Evolutionary conservation across 2,329 filamentous ascomycete species (phyloP), one percentile per base, ranked within the genome.

Genomic region (Fusarium zealandicum): DNA sequence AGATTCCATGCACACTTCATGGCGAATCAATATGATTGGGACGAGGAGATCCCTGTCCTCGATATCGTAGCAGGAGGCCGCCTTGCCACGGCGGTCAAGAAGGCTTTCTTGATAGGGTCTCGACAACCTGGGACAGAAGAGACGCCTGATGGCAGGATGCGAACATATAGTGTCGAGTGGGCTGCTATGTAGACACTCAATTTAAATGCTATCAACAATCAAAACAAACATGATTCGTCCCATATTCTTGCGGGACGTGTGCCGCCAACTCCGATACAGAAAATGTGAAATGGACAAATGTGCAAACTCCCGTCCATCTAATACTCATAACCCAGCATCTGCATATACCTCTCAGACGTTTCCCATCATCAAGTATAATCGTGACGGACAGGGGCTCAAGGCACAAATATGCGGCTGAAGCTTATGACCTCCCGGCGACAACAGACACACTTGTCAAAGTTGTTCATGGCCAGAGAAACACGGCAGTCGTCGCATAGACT

Each of bases 1-100:
- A 88, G 95, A 10, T 99, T 96, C 72, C 95, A 99, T 74, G 95
- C 92, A 38, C 95, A 99, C 73, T 98, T 96, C 72, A 82, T 96
- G 66, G 90, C 89, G 7, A 89, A 88, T n/a, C 86, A 90, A 27
- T 85, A 90, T 65, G 86, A 81, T n/a, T 98, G 92, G 92, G 87
- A 97, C 56, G 85, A 96, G 67, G 86, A 92, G 64, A 88, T 99
- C 51, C 83, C 90, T 31, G 78, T 98, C 68, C 82, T 97, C 63
- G 90, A 96, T 63, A 78, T 99, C 12, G 88, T 98, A 13, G 89
- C 87, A 16, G 92, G 92, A 7, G 95, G 95, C 5, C 82, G 95
- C 64, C 74, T 99, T 59, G 95, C 93, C 0, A 98, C 95, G 2
- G 91, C 91, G 42, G 95, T 98, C 16, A 99, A 99, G 80, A 99